These are phyloP conservation scores for Pestalotiopsis sp. DNA, from an alignment of 2,329 filamentous ascomycete genomes.

Conservation along the genomic window DNA sequence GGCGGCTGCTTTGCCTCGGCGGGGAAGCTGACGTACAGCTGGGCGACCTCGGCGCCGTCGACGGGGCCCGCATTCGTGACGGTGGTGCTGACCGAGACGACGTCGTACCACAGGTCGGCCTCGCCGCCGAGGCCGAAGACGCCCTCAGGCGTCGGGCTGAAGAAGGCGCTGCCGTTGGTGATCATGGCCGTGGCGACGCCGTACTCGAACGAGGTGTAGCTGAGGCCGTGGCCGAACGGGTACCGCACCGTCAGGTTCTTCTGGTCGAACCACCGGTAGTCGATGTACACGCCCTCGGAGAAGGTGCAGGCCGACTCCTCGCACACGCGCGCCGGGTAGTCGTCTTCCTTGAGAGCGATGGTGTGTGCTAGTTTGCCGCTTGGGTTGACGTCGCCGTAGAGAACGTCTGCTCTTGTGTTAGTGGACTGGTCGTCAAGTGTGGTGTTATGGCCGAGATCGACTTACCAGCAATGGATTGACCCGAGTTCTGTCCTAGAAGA, in stretches of 20 bases:
- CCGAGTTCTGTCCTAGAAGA: slow-evolving; percentile 51
- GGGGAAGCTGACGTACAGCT: slow-evolving; percentile 58
- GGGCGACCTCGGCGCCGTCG: slow-evolving; percentile 54
- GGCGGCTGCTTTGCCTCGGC: slow-evolving; percentile 35
- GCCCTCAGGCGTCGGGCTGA: slow-evolving; percentile 43
- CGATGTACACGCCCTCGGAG: slow-evolving; percentile 53
- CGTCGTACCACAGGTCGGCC: slow-evolving; percentile 54
- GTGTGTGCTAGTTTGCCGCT: slow-evolving; percentile 60
- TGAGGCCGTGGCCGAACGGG: slow-evolving; percentile 56
- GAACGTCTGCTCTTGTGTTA: slow-evolving; percentile 58
- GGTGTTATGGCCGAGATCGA: slow-evolving; percentile 62
- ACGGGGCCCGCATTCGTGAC: slow-evolving; percentile 53
- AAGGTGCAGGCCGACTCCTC: slow-evolving; percentile 14
- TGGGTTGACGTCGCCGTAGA: slow-evolving; percentile 62
- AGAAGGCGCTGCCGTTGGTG: slow-evolving; percentile 30
- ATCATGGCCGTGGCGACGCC: slow-evolving; percentile 1
- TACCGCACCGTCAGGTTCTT: slow-evolving; percentile 50
- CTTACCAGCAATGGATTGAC: slow-evolving; percentile 37
- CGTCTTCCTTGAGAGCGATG: slow-evolving; percentile 46
- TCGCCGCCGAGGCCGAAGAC: slow-evolving; percentile 51
- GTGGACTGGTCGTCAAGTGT: slow-evolving; percentile 59
- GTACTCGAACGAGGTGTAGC: slow-evolving; percentile 44
- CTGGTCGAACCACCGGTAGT: slow-evolving; percentile 56
- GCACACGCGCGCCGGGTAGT: slow-evolving; percentile 45
- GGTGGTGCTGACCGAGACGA: slow-evolving; percentile 47